Evolutionary conservation across 768 basidiomycete species (phyloP).

Genomic region (Podaxis mareebaensis): DNA sequence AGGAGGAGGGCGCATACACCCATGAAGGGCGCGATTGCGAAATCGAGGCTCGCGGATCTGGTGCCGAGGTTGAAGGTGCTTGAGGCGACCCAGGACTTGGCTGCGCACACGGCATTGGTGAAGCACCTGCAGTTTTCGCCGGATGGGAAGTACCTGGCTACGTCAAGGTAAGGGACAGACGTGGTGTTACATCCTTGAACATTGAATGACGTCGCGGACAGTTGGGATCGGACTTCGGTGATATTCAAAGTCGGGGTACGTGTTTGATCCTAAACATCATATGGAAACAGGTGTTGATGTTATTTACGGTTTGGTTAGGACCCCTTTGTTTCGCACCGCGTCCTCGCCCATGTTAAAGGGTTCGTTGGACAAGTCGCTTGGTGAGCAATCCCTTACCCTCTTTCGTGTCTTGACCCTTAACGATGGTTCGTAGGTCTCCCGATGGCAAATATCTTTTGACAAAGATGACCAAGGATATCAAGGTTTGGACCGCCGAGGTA

Average conservation of each 20-base stretch:
- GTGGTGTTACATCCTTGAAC: not conserved
- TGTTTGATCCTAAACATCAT: not conserved
- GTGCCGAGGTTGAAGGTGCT: conserved; percentile 57
- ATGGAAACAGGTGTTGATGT: conserved; percentile 8
- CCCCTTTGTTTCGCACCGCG: conserved; percentile 58
- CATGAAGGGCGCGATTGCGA: conserved; percentile 12
- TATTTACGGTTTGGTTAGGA: conserved; percentile 37
- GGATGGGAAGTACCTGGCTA: conserved; percentile 72
- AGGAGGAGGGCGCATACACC: not conserved
- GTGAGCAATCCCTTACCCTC: conserved; percentile 31
- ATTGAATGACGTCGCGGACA: conserved; percentile 22
- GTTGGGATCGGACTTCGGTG: conserved; percentile 72
- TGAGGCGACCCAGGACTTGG: conserved; percentile 57
- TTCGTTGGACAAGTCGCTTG: conserved; percentile 80
- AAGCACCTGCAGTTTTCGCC: conserved; percentile 77
- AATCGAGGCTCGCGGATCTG: conserved; percentile 54
- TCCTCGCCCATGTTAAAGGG: conserved; percentile 67
- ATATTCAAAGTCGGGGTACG: conserved; percentile 67
- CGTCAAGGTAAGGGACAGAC: conserved; percentile 51
- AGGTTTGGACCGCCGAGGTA: conserved; percentile 73
- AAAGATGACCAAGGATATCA: conserved; percentile 62
- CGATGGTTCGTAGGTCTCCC: conserved; percentile 51
- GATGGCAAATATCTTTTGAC: conserved; percentile 62
- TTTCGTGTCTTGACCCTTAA: not conserved
- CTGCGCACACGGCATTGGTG: conserved; percentile 68